Evolutionary conservation across 2,329 filamentous ascomycete species (phyloP).

Genomic region (Diaporthe eres): DNA sequence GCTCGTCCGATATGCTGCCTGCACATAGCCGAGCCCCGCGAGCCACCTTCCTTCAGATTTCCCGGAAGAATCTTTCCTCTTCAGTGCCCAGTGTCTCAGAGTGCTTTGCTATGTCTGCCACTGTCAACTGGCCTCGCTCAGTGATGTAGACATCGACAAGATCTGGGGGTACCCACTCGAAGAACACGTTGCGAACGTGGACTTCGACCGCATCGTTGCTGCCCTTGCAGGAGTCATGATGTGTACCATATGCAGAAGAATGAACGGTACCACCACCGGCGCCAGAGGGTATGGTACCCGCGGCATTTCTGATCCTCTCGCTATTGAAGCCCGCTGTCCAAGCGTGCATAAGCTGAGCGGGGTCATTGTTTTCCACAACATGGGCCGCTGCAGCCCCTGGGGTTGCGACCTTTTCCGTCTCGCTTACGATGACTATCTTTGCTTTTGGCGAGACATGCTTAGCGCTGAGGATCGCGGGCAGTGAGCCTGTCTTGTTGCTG

Average conservation of each 20-base stretch:
- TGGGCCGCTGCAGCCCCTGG: slow-evolving; percentile 60
- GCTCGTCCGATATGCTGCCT: background rate
- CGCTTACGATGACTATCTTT: slow-evolving; percentile 69
- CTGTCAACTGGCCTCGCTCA: slow-evolving; percentile 63
- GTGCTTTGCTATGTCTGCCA: slow-evolving; percentile 55
- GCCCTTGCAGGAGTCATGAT: slow-evolving; percentile 41
- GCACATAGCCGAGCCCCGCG: slow-evolving; percentile 15
- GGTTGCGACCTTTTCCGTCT: slow-evolving; percentile 73
- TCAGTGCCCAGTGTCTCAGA: slow-evolving; percentile 55
- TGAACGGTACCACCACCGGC: slow-evolving; percentile 11
- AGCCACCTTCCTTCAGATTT: slow-evolving; percentile 49
- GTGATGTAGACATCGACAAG: slow-evolving; percentile 69
- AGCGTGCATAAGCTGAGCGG: slow-evolving; percentile 61
- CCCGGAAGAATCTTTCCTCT: slow-evolving; percentile 59
- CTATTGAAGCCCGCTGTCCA: slow-evolving; percentile 58
- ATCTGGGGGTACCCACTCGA: slow-evolving; percentile 70
- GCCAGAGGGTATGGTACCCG: slow-evolving; percentile 38
- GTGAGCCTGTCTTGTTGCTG: slow-evolving; percentile 77
- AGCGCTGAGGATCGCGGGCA: slow-evolving; percentile 70
- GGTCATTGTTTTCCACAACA: slow-evolving; percentile 64
- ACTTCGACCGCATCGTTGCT: slow-evolving; percentile 45
- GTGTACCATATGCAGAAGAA: slow-evolving; percentile 20
- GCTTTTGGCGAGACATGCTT: slow-evolving; percentile 61
- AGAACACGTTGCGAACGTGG: slow-evolving; percentile 65
- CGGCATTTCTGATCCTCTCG: slow-evolving; percentile 44